Conservation (phyloP, 2,329 filamentous ascomycete species). For the Diaporthe sp. region DNA sequence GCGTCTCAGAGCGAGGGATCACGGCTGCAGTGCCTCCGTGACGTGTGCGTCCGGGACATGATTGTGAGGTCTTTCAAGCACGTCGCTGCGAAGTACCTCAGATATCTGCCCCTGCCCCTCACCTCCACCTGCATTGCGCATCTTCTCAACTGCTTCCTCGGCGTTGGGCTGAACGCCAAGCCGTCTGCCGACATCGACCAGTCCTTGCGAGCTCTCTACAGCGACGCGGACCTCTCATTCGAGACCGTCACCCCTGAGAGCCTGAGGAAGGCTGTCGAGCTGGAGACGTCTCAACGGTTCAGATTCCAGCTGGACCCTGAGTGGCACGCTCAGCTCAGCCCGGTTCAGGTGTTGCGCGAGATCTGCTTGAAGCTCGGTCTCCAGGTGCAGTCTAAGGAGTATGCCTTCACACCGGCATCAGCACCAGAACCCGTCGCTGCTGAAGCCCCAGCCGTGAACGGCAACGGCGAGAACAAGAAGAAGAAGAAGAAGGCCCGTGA, state of each 20-base stretch:
- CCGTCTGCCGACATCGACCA: conserved; percentile 85
- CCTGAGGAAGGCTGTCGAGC: conserved; percentile 77
- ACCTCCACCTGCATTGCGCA: conserved; percentile 86
- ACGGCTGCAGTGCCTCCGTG: conserved; percentile 82
- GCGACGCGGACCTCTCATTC: conserved; percentile 86
- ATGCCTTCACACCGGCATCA: conserved; percentile 71
- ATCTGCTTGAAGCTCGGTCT: conserved; percentile 90
- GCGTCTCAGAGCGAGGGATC: conserved; percentile 78
- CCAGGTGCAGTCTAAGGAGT: conserved; percentile 86
- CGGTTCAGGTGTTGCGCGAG: conserved; percentile 89
- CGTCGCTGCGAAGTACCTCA: conserved; percentile 82
- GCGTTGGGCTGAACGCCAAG: conserved; percentile 80
- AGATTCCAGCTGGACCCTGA: conserved; percentile 78
- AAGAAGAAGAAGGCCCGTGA: conserved; percentile 74
- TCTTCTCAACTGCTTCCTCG: conserved; percentile 93
- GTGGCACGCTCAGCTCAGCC: conserved; percentile 78
- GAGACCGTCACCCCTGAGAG: conserved; percentile 82
- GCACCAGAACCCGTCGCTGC: conserved; percentile 47
- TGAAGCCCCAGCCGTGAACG: conserved; percentile 53
- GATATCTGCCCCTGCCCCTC: conserved; percentile 83
- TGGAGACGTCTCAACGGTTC: conserved; percentile 81
- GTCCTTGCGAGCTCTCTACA: conserved; percentile 80
- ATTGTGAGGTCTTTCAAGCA: conserved; percentile 97
- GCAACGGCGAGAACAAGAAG: conserved; percentile 63
- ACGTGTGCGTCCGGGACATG: conserved; percentile 91